A percentile compares a stretch with the other conserved stretches of the same genome.
These are phyloP conservation scores for Leishmania gerbilli DNA, from an alignment of 208 protist genomes.

Conservation along the genomic window DNA sequence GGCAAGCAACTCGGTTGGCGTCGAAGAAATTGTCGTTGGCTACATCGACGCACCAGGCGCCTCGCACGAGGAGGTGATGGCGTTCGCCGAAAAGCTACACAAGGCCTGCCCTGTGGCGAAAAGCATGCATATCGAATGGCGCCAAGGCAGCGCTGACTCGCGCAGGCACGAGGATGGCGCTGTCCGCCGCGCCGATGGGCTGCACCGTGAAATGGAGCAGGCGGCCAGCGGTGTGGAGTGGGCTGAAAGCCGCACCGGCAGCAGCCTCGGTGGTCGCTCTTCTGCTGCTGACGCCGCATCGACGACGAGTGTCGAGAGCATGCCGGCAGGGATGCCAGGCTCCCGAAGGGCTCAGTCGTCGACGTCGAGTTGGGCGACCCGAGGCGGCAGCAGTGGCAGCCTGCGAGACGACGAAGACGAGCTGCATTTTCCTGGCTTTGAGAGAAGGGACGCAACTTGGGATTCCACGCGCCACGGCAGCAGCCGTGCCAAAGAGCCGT, in stretches of 20 bases:
- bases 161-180: neutral
- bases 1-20: conserved; percentile 29
- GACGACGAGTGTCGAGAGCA: neutral
- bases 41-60: conserved; percentile 84
- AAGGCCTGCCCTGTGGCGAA: conserved; percentile 78
- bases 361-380: neutral
- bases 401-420: conserved; percentile 28
- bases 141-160: conserved; percentile 17
- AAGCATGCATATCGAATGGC: conserved; percentile 66
- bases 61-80: conserved; percentile 71
- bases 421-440: conserved; percentile 28
- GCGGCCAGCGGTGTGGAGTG: conserved; percentile 1
- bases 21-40: conserved; percentile 75
- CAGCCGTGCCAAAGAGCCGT: neutral
- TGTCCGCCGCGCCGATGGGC: neutral
- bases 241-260: neutral
- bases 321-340: conserved; percentile 32
- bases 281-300: neutral
- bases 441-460: neutral
- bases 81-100: conserved; percentile 72
- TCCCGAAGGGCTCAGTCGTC: conserved; percentile 5
- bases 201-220: conserved; percentile 17
- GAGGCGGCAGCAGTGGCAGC: neutral
- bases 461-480: neutral
- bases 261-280: neutral